A percentile compares a stretch with the other conserved stretches of the same genome.
phyloP scores from a whole-genome alignment of 345 rosid species.

The Hibiscus trionum region DNA sequence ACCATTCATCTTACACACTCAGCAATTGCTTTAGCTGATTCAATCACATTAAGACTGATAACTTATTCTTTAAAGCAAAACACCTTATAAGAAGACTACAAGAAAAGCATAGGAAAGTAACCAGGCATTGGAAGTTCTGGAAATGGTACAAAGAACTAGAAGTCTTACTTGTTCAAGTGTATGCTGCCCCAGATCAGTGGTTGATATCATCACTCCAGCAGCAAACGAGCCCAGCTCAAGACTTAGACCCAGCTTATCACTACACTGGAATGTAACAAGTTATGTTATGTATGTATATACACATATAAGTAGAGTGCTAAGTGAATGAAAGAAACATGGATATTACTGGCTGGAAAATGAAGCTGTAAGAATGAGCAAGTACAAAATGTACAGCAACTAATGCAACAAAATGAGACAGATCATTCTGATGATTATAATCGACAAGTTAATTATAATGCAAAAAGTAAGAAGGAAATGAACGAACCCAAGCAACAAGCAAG shows the following conservation, averaged over 20 bases:
- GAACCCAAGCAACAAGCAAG: constrained; percentile 96
- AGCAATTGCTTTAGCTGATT: neutral
- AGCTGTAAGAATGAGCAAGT: neutral
- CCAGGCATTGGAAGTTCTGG: neutral
- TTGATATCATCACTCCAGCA: constrained; percentile 98
- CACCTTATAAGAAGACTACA: neutral
- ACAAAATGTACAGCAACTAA: neutral
- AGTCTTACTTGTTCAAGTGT: constrained; percentile 82
- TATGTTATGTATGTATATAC: neutral
- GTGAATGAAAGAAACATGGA: neutral
- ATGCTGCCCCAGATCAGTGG: constrained; percentile 91
- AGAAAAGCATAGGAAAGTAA: constrained; percentile 10
- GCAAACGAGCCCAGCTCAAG: constrained; percentile 98
- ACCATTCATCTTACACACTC: neutral
- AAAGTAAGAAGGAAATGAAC: constrained; percentile 30
- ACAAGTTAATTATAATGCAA: constrained; percentile 7
- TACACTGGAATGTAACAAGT: constrained; percentile 58
- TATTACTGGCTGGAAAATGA: neutral
- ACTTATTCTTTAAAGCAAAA: neutral
- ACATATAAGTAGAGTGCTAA: neutral
- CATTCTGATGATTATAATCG: neutral
- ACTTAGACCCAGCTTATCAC: constrained; percentile 94
- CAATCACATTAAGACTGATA: neutral
- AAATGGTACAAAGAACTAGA: constrained; percentile 8
- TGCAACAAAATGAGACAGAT: constrained; percentile 3